Evolutionary conservation across 805 yeast species (phyloP).

Genomic region (Kurtzmaniella fragi): DNA sequence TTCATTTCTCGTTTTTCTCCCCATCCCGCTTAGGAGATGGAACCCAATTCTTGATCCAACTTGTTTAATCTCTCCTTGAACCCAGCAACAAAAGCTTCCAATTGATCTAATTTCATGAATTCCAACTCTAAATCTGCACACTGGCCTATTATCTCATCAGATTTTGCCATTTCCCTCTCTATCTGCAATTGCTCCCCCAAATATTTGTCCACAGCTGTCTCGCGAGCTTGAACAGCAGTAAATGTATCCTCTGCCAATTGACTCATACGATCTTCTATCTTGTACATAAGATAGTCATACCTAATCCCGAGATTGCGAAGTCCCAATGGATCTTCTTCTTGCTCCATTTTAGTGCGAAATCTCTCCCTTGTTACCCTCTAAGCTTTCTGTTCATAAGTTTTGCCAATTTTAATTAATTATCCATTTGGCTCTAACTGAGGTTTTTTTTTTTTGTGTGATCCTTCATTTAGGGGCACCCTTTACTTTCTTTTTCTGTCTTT

Average conservation of each 20-base stretch:
- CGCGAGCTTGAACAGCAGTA: conserved; percentile 28
- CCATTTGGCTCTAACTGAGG: not conserved
- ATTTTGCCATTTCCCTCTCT: conserved; percentile 34
- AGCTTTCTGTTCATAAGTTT: not conserved
- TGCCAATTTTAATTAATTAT: not conserved
- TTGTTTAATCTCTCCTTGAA: conserved; percentile 31
- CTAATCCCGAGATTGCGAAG: conserved; percentile 54
- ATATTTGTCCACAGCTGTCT: conserved; percentile 18
- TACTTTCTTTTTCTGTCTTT: not conserved
- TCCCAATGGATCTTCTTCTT: conserved; percentile 54
- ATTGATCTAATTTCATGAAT: conserved; percentile 49
- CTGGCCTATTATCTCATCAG: conserved; percentile 34
- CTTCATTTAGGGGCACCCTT: no score
- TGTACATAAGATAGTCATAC: conserved; percentile 61
- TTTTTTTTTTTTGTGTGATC: no score
- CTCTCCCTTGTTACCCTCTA: not conserved
- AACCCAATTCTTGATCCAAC: conserved; percentile 28
- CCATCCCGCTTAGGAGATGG: no score
- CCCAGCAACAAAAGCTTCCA: conserved; percentile 36
- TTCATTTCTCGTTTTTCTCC: no score
- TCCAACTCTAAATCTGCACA: conserved; percentile 50
- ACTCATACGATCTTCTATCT: conserved; percentile 52
- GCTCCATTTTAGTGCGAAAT: not conserved
- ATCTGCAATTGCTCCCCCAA: conserved; percentile 20
- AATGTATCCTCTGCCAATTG: conserved; percentile 39